phyloP scores from a whole-genome alignment of 176 grass and related monocot species.

The Oryza longistaminata region DNA sequence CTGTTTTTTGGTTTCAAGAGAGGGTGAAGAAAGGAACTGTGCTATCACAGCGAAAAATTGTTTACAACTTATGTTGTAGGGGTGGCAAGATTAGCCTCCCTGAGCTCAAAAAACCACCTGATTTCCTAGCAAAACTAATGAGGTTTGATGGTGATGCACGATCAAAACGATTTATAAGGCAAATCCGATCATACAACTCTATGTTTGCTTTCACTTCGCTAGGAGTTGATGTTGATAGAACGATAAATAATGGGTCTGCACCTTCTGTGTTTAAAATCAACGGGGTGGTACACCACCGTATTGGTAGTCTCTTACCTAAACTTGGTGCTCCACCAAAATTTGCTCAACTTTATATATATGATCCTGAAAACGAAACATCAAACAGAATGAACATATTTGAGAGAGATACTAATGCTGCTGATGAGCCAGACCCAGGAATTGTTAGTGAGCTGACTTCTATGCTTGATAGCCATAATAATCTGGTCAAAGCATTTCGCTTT shows the following conservation, averaged over 20 bases:
- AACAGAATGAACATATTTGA: background rate
- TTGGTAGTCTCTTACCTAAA: background rate
- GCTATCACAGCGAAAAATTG: too few species aligned
- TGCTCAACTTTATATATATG: slow-evolving; percentile 7
- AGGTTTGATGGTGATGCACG: background rate
- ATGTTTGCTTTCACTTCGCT: slow-evolving; percentile 22
- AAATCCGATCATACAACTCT: slow-evolving; percentile 2
- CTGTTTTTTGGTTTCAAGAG: too few species aligned
- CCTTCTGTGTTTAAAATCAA: slow-evolving; percentile 19
- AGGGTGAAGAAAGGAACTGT: too few species aligned
- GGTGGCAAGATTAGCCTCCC: too few species aligned
- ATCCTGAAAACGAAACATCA: background rate
- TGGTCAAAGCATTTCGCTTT: background rate
- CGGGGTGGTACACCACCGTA: background rate
- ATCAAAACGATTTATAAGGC: background rate
- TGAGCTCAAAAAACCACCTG: too few species aligned
- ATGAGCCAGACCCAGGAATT: background rate
- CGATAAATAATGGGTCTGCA: background rate
- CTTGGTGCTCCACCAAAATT: background rate
- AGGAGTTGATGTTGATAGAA: background rate
- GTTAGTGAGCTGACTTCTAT: background rate
- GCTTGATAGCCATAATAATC: background rate
- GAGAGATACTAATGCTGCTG: too few species aligned
- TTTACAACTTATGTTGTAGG: too few species aligned
- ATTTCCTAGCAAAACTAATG: too few species aligned